Percentiles rank a stretch among this genome's conserved stretches.
These are phyloP conservation scores for Huntiella abstrusa DNA, from an alignment of 2,329 filamentous ascomycete genomes.

Conservation along the genomic window DNA sequence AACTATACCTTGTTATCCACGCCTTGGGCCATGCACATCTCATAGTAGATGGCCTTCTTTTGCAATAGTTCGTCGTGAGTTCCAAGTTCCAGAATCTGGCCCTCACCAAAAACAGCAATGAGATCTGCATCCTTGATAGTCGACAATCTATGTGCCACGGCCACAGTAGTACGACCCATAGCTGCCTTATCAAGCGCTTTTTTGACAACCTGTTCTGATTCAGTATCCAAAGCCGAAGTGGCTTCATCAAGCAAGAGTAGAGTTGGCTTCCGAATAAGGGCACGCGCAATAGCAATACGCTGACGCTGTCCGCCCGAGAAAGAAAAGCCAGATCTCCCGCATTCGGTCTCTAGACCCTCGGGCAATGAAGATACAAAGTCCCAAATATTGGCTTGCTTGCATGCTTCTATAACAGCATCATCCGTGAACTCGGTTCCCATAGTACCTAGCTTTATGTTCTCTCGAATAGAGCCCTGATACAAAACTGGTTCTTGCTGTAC, in stretches of 20 bases:
- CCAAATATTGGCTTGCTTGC: constrained; percentile 34
- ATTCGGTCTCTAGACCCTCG: constrained; percentile 41
- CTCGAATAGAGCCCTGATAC: constrained; percentile 32
- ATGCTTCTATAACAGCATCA: constrained; percentile 28
- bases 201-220: constrained; percentile 48
- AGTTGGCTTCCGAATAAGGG: constrained; percentile 45
- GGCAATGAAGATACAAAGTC: constrained; percentile 37
- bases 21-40: constrained; percentile 31
- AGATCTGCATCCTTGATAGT: constrained; percentile 38
- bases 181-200: constrained; percentile 32
- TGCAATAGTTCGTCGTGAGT: constrained; percentile 38
- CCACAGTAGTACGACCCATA: constrained; percentile 33
- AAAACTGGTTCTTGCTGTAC: constrained; percentile 25
- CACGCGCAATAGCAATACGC: constrained; percentile 52
- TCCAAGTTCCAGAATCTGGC: constrained; percentile 39
- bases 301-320: constrained; percentile 57
- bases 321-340: constrained; percentile 48
- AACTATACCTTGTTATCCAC: constrained; percentile 15
- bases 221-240: constrained; percentile 43
- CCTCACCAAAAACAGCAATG: constrained; percentile 43
- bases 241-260: constrained; percentile 59
- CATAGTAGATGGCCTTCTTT: constrained; percentile 28
- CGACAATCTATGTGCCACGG: constrained; percentile 43
- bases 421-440: constrained; percentile 14
- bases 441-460: constrained; percentile 35